These are phyloP conservation scores for Spinacia oleracea DNA, from an alignment of 179 eudicot species.

Conservation along the genomic window DNA sequence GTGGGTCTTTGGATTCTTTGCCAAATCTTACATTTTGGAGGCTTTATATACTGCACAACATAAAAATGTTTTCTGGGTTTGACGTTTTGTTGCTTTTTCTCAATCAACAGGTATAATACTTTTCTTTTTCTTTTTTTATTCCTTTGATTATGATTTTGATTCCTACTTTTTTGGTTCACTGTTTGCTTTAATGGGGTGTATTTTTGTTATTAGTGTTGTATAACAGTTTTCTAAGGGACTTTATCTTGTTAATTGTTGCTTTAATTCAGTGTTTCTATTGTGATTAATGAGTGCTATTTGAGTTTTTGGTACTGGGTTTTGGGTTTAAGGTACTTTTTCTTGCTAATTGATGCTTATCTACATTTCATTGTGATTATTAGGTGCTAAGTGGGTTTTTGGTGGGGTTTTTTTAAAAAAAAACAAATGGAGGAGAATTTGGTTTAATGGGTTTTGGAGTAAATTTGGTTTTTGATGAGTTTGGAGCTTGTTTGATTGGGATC, in stretches of 20 bases:
- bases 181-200: conserved; percentile 24
- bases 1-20: conserved; percentile 46
- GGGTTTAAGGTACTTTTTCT: not conserved
- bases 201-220: not conserved
- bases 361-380: conserved; percentile 17
- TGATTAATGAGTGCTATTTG: conserved; percentile 12
- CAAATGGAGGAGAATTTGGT: not conserved
- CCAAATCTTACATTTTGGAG: conserved; percentile 28
- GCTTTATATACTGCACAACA: conserved; percentile 11
- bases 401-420: not conserved
- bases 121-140: conserved; percentile 15
- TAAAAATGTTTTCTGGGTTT: conserved; percentile 39
- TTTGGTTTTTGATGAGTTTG: conserved; percentile 15
- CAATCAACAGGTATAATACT: conserved; percentile 47
- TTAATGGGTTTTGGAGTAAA: conserved; percentile 3
- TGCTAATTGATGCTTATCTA: conserved; percentile 9
- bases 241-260: conserved; percentile 15
- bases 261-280: conserved; percentile 9
- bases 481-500: not conserved
- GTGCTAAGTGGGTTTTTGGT: not conserved
- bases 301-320: not conserved
- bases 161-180: conserved; percentile 10
- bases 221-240: conserved; percentile 7
- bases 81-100: conserved; percentile 48
- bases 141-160: conserved; percentile 29